These are phyloP conservation scores for Gonium pectorale DNA, from an alignment of 139 green algal genomes.

Conservation along the genomic window DNA sequence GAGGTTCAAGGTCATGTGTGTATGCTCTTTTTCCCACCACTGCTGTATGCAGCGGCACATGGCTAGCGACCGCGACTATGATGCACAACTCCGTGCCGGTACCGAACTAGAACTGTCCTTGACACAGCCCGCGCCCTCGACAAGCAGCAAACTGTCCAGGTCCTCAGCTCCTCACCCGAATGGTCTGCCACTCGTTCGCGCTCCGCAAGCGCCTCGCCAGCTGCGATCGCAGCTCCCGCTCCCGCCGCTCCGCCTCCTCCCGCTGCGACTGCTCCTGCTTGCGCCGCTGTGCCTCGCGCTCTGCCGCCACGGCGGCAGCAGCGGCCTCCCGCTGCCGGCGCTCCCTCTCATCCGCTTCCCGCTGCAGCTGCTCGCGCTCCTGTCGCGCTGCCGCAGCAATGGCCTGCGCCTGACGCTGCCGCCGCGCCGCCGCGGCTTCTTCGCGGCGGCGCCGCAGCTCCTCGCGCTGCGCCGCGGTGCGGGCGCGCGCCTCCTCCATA, in stretches of 20 bases:
- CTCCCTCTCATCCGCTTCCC: background rate
- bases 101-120: no score
- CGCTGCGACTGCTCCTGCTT: background rate
- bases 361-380: background rate
- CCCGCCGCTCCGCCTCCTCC: no score
- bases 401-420: background rate
- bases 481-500: slow-evolving; percentile 16
- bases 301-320: background rate
- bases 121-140: no score
- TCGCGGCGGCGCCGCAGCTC: background rate
- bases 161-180: slow-evolving; percentile 1
- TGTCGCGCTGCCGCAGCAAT: background rate
- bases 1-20: no score
- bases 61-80: no score
- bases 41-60: no score
- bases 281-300: background rate
- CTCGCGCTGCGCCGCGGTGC: background rate
- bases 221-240: background rate
- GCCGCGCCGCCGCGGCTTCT: background rate
- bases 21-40: no score
- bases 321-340: background rate
- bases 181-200: slow-evolving; percentile 19
- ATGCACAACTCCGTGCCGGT: no score
- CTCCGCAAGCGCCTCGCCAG: slow-evolving; percentile 2
- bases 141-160: no score